Conservation (phyloP, 1,139 yeast species). For the Groenewaldozyma sp. region DNA sequence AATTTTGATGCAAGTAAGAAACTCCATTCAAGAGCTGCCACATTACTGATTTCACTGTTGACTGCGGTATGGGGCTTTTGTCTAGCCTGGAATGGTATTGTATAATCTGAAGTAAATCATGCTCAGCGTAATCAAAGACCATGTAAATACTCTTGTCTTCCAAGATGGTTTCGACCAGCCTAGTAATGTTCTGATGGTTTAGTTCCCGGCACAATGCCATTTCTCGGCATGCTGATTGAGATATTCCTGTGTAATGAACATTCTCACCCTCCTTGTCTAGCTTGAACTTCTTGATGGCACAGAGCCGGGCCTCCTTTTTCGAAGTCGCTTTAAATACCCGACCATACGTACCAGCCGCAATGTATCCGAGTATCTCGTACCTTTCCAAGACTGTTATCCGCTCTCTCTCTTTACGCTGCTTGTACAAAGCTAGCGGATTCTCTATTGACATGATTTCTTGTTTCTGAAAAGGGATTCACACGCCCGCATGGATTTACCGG, state of each 20-base stretch:
- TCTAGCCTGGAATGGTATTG: constrained; percentile 93
- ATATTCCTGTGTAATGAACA: constrained; percentile 84
- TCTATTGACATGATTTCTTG: too few relatives aligned
- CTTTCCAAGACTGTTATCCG: constrained; percentile 68
- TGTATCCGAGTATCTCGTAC: constrained; percentile 85
- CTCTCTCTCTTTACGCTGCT: constrained; percentile 53
- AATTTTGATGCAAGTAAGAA: constrained; percentile 82
- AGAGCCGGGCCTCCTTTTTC: constrained; percentile 18
- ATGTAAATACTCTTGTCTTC: constrained; percentile 88
- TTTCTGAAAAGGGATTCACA: too few relatives aligned
- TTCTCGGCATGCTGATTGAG: constrained; percentile 93
- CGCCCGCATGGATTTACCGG: too few relatives aligned
- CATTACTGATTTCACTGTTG: constrained; percentile 69
- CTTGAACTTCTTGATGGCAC: constrained; percentile 92
- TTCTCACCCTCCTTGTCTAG: constrained; percentile 90
- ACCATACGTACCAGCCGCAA: constrained; percentile 98
- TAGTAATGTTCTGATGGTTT: constrained; percentile 68
- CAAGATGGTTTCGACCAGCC: constrained; percentile 72
- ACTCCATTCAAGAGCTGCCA: constrained; percentile 94
- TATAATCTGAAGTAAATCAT: constrained; percentile 84
- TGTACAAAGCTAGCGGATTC: constrained; percentile 30
- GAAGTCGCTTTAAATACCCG: constrained; percentile 81
- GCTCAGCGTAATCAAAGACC: constrained; percentile 95
- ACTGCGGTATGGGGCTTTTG: constrained; percentile 63
- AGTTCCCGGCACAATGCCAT: constrained; percentile 92